These are phyloP conservation scores for Pseudomicrostroma phylloplanum DNA, from an alignment of 1,284 basidiomycete species.

Conservation along the genomic window DNA sequence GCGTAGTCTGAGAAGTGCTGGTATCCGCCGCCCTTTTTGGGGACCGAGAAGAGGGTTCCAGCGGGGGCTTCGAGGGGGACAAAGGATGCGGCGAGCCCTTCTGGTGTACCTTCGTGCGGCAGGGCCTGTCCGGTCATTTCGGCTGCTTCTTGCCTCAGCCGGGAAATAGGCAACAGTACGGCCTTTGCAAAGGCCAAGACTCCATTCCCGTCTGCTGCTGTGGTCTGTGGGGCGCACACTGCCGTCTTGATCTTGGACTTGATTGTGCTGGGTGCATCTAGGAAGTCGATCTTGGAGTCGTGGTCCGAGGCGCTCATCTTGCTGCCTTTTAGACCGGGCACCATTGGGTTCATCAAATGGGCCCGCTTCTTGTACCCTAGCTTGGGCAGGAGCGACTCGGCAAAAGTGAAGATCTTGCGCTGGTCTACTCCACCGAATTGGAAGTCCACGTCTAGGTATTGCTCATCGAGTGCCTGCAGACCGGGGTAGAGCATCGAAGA, in stretches of 20 bases:
- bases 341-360: constrained; percentile 98
- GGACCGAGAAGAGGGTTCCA: constrained; percentile 75
- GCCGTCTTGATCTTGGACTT: constrained; percentile 92
- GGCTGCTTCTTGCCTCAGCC: constrained; percentile 29
- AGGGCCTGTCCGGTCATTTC: background rate
- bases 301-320: constrained; percentile 99
- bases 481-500: constrained; percentile 92
- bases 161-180: constrained; percentile 78
- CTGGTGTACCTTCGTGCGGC: background rate
- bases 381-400: constrained; percentile 85
- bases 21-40: constrained; percentile 70
- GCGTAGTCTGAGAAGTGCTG: constrained; percentile 68
- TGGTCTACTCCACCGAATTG: constrained; percentile 96
- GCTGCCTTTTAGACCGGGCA: constrained; percentile 83
- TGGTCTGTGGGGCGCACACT: constrained; percentile 63
- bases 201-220: constrained; percentile 74
- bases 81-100: constrained; percentile 18
- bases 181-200: constrained; percentile 80
- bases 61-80: constrained; percentile 61
- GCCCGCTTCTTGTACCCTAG: constrained; percentile 91
- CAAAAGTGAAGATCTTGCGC: constrained; percentile 98
- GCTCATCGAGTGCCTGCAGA: constrained; percentile 91
- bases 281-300: constrained; percentile 95
- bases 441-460: constrained; percentile 92
- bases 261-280: constrained; percentile 79